These are phyloP conservation scores for Tolypocladium nubicola DNA, from an alignment of 2,329 filamentous ascomycete species.

Conservation along the genomic window DNA sequence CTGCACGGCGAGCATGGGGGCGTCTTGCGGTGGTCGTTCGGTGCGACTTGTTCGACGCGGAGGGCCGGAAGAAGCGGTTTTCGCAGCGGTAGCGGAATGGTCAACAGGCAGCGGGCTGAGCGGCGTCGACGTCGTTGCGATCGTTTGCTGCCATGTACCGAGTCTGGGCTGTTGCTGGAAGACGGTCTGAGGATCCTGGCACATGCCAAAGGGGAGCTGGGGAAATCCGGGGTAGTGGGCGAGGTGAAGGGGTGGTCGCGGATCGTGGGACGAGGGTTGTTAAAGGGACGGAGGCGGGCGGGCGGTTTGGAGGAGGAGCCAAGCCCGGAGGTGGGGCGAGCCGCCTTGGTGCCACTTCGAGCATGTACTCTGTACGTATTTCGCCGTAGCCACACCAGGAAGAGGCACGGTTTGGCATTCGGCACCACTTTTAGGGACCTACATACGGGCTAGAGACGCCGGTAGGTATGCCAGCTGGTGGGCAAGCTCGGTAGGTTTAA, in stretches of 20 bases:
- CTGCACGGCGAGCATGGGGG: conserved; percentile 47
- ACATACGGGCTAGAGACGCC: background rate
- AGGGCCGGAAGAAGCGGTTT: background rate
- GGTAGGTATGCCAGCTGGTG: background rate
- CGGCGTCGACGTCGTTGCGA: background rate
- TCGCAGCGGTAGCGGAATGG: background rate
- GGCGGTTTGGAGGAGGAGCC: background rate
- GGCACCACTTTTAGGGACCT: background rate
- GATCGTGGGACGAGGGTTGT: conserved; percentile 3
- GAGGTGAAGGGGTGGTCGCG: conserved; percentile 2
- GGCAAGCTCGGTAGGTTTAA: background rate
- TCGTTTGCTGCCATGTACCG: background rate
- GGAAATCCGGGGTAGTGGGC: conserved; percentile 11
- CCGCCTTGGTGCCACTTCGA: background rate
- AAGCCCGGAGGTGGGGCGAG: background rate
- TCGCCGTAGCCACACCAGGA: background rate
- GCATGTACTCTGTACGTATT: background rate
- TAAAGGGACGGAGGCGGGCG: background rate
- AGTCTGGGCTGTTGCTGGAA: background rate
- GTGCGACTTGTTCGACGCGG: background rate
- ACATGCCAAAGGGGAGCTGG: conserved; percentile 6
- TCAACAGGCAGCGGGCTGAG: background rate
- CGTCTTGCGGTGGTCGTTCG: conserved; percentile 16
- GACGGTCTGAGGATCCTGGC: background rate
- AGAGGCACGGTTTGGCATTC: background rate